Evolutionary conservation across 2,329 filamentous ascomycete species (phyloP), one percentile per base, ranked within the genome.

Genomic region (Pleurostoma richardsiae): DNA sequence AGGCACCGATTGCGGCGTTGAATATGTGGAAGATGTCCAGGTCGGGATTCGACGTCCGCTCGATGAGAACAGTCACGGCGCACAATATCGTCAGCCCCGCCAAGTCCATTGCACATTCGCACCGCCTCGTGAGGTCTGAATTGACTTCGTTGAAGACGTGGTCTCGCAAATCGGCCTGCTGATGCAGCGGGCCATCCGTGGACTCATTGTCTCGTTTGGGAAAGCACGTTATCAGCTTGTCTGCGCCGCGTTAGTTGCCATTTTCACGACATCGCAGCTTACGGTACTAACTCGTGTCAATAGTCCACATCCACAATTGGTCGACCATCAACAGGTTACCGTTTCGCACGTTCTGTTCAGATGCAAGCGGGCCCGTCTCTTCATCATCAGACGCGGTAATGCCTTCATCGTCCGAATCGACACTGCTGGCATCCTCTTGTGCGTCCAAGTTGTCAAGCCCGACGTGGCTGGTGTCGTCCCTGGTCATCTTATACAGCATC

Each of bases 141-240:
- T 83, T 83, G n/a, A 82, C 63, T 49, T 83, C 79, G 52, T 80
- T 80, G 52, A 81, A 82, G n/a, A 83, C 74, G 50, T 76, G 80
- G 49, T 79, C 79, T 4, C 77, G 68, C 2, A 83, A 63, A 53
- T 83, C 80, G 1, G 76, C 77, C 52, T 82, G 74, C 31, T 76
- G 71, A 40, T 74, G 77, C 0, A 77, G 50, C 0, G 74, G 72
- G 0, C 74, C 74, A 52, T 78, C 74, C 4, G 70, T 72, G 0
- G 71, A 69, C 42, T 73, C 68, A 2, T 72, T 73, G 44, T 78
- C 73, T 29, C 74, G 63, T 40, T 68, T 74, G 0, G 74, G 71
- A 51, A 78, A 79, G 54, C 75, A 78, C 0, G 75, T 75, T 3
- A 73, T 55, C 2, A 78, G 48, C 0, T 74, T 77, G 30, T 70